Conservation (phyloP, 1,284 basidiomycete genomes). For the Pseudomicrostroma phylloplanum region DNA sequence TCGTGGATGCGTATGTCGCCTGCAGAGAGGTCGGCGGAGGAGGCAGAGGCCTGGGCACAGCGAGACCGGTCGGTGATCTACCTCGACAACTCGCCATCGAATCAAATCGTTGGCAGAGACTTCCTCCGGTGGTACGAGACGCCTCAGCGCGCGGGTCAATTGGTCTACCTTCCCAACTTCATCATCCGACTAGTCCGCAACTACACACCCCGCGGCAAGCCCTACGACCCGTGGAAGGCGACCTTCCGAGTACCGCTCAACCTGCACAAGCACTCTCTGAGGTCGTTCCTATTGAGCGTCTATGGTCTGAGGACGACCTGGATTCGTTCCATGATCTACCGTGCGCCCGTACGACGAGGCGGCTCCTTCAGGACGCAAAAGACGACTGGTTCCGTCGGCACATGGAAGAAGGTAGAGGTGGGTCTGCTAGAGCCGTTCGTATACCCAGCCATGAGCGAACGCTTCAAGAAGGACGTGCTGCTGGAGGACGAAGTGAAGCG, state of each 20-base stretch:
- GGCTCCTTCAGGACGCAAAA: conserved; percentile 54
- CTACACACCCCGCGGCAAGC: conserved; percentile 65
- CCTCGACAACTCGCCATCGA: conserved; percentile 39
- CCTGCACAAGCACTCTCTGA: conserved; percentile 83
- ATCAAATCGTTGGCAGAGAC: conserved; percentile 21
- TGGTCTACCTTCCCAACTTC: conserved; percentile 82
- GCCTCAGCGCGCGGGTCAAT: conserved; percentile 58
- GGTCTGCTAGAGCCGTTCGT: conserved; percentile 48
- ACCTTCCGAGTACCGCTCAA: conserved; percentile 79
- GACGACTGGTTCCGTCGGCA: conserved; percentile 31
- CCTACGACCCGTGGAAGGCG: conserved; percentile 89
- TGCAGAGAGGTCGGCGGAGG: conserved; percentile 27
- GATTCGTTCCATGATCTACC: conserved; percentile 83
- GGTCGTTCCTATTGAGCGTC: conserved; percentile 72
- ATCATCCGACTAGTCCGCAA: conserved; percentile 78
- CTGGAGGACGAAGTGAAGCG: no score
- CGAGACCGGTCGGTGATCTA: conserved; percentile 45
- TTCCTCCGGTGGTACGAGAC: conserved; percentile 39
- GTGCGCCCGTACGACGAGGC: conserved; percentile 30
- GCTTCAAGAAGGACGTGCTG: no score
- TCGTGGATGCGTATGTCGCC: conserved; percentile 32
- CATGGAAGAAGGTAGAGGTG: conserved; percentile 48
- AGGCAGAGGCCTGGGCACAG: conserved; percentile 35
- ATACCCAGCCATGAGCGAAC: conserved; percentile 34
- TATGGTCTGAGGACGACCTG: conserved; percentile 77